Evolutionary conservation across 1,139 yeast species (phyloP).

Genomic region (Candida sojae): DNA sequence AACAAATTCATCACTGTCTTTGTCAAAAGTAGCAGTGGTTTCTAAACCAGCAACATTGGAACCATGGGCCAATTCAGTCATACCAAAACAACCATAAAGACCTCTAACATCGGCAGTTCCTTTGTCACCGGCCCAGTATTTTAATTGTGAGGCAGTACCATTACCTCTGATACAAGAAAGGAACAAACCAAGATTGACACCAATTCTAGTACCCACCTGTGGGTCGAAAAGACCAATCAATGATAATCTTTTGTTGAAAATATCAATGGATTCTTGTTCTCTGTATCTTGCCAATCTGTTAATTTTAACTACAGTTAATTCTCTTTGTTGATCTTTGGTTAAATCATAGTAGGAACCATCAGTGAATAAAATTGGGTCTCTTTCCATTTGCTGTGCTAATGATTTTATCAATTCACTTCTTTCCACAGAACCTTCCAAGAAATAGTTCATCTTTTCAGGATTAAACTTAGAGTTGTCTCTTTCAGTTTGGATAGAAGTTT

Average conservation of each 20-base stretch:
- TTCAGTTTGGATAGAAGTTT: conserved; percentile 32
- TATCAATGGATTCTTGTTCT: conserved; percentile 38
- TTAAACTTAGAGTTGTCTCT: conserved; percentile 31
- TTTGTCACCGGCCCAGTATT: conserved; percentile 42
- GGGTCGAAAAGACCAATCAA: conserved; percentile 67
- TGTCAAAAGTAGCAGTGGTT: conserved; percentile 48
- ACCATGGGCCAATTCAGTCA: conserved; percentile 54
- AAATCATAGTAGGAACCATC: conserved; percentile 38
- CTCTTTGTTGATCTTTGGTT: conserved; percentile 38
- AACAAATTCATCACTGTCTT: conserved; percentile 41
- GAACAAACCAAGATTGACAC: conserved; percentile 73
- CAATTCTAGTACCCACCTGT: conserved; percentile 51
- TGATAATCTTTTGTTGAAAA: conserved; percentile 40
- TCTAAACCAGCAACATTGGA: conserved; percentile 49
- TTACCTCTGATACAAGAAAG: conserved; percentile 70
- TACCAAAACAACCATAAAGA: conserved; percentile 49
- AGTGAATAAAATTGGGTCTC: conserved; percentile 43
- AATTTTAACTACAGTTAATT: conserved; percentile 36
- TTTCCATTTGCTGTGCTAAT: conserved; percentile 41
- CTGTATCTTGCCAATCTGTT: conserved; percentile 39
- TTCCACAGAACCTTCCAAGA: conserved; percentile 41
- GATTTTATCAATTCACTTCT: conserved; percentile 30
- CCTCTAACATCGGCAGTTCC: conserved; percentile 39
- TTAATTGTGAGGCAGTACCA: conserved; percentile 55
- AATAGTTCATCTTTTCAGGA: conserved; percentile 38